Evolutionary conservation across 2,329 filamentous ascomycete species (phyloP).

Genomic region (Claviceps sorghi): DNA sequence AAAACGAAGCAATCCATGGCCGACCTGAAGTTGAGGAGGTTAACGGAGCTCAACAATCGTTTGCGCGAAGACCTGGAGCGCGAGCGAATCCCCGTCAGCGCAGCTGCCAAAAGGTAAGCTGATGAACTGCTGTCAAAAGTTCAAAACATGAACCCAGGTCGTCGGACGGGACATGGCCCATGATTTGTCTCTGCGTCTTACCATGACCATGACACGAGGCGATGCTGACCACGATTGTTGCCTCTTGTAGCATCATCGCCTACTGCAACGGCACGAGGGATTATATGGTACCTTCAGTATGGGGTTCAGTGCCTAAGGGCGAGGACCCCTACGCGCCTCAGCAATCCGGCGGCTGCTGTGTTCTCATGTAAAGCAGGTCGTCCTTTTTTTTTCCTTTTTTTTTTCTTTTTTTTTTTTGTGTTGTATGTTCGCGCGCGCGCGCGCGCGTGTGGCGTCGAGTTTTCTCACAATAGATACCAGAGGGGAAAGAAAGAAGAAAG

Average conservation of each 20-base stretch:
- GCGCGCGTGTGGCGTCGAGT: background rate
- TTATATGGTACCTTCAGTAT: conserved; percentile 97
- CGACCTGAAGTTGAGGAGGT: conserved; percentile 86
- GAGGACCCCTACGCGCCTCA: conserved; percentile 98
- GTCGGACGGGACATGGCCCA: no score
- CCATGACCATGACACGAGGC: no score
- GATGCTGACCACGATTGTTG: conserved; percentile 1
- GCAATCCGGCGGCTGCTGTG: conserved; percentile 83
- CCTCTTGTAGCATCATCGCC: conserved; percentile 62
- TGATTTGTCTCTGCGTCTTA: background rate
- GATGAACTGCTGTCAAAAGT: background rate
- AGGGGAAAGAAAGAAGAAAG: background rate
- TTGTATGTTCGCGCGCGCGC: background rate
- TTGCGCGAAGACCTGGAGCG: conserved; percentile 91
- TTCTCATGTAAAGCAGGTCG: conserved; percentile 59
- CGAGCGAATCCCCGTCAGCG: conserved; percentile 88
- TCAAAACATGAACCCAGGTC: background rate
- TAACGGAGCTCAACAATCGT: conserved; percentile 94
- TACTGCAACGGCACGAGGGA: conserved; percentile 97
- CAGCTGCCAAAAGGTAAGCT: conserved; percentile 70
- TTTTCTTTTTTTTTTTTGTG: background rate
- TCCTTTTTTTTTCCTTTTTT: background rate
- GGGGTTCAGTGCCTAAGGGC: conserved; percentile 85
- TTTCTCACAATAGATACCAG: conserved; percentile 2
- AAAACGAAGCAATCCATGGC: conserved; percentile 99